Evolutionary conservation across 2,329 filamentous ascomycete species (phyloP).

Genomic region (Epichloe amarillans): DNA sequence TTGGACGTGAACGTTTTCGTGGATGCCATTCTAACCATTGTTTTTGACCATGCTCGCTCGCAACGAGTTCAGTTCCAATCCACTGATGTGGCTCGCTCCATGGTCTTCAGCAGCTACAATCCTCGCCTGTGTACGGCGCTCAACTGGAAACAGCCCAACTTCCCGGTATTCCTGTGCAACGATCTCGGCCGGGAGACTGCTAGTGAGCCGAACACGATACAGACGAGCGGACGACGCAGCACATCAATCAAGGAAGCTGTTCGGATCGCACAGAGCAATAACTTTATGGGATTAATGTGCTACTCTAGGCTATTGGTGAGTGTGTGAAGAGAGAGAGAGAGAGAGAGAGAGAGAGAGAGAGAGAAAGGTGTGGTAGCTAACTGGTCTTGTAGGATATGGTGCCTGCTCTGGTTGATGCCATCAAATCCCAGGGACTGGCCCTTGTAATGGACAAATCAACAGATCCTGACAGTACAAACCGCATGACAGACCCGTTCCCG

Average conservation of each 20-base stretch:
- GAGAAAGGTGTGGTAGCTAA: neutral
- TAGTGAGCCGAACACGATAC: conserved; percentile 23
- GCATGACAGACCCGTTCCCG: conserved; percentile 37
- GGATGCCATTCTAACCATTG: conserved; percentile 68
- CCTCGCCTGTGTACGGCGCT: conserved; percentile 79
- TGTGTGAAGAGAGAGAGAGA: conserved; percentile 9
- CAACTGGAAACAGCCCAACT: conserved; percentile 99
- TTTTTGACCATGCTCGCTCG: conserved; percentile 79
- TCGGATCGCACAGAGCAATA: conserved; percentile 84
- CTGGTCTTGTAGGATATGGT: conserved; percentile 59
- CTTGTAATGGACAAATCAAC: conserved; percentile 78
- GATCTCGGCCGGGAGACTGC: conserved; percentile 58
- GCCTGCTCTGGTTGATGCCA: conserved; percentile 78
- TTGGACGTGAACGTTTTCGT: conserved; percentile 77
- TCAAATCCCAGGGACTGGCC: conserved; percentile 87
- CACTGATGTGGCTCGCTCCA: conserved; percentile 62
- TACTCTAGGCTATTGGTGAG: conserved; percentile 73
- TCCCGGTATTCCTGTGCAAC: conserved; percentile 90
- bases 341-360: too few relatives aligned
- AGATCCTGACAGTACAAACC: conserved; percentile 29
- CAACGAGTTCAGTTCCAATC: conserved; percentile 50
- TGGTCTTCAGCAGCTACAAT: conserved; percentile 93
- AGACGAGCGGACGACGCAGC: conserved; percentile 54
- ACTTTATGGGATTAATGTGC: conserved; percentile 95
- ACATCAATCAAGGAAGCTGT: conserved; percentile 92